Evolutionary conservation across 305 asterid species (phyloP), one percentile per base, ranked within the genome.

Genomic region (Lippia alba): DNA sequence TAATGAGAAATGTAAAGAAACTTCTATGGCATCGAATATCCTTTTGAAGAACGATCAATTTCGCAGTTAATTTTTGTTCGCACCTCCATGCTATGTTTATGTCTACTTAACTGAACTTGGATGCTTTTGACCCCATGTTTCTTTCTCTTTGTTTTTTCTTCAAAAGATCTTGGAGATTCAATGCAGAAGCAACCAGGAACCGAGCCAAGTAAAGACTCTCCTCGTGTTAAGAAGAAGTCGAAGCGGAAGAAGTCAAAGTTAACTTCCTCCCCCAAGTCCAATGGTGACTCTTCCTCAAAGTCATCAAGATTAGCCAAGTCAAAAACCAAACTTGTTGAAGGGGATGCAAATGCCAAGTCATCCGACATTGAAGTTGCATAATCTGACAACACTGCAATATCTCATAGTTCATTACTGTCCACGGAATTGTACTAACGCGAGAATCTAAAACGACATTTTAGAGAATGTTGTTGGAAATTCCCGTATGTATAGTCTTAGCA

Each of bases 311-410:
- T 80, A 64, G 67, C 82, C 56, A 89, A 78, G 71, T 45, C 82
- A 4, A 85, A 76, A 68, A 45, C 86, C 78, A 89, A 84, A 69
- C 79, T 84, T 20, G 87, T 66, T 5, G 93, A 89, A 70, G 89
- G 80, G 59, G 77, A 71, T 73, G 80, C 76, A 5, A 76, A 79
- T 49, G 49, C 49, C 0, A 44, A 44, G 14, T 73, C 81, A 45
- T 46, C 81, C 49, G 80, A 89, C 74, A 83, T 89, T 72, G 92
- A 87, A 77, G 91, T 91, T 70, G 90, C 93, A 33, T 90, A 74
- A 80, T 55, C 30, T 24, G 30, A 24, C 49, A n/a, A 48, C 53
- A 51, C 56, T 46, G 10, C 30, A 55, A 34, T 17, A 9, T 75
- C 45, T 49, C 24, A 7, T 24, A 20, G 57, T 70, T 67, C 39